Conservation (phyloP, 2,329 filamentous ascomycete genomes). For the Elsinoe australis region DNA sequence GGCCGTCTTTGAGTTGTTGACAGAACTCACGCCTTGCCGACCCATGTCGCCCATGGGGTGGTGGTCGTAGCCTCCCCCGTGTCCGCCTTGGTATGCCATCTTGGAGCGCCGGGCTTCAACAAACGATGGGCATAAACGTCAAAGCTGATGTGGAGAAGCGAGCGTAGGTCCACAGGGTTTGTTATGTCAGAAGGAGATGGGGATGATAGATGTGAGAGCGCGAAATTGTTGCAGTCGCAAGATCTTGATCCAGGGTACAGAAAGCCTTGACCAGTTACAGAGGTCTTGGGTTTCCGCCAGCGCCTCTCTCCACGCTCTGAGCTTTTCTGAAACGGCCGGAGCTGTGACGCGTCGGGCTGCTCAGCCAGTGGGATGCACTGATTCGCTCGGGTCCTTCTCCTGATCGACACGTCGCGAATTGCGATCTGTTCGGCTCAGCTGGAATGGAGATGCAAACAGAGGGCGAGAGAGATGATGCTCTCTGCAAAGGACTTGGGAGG, state of each 20-base stretch:
- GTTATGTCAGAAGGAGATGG: neutral
- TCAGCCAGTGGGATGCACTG: conserved; percentile 6
- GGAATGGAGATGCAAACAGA: neutral
- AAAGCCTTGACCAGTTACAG: neutral
- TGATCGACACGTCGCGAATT: conserved; percentile 12
- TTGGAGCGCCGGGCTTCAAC: conserved; percentile 14
- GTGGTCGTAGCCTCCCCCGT: conserved; percentile 18
- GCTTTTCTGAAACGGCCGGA: conserved; percentile 10
- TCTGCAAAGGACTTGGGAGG: too few species aligned
- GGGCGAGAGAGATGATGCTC: neutral
- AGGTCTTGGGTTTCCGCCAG: too few species aligned
- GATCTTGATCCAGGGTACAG: conserved; percentile 2
- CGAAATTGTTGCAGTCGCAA: neutral
- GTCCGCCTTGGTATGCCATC: conserved; percentile 16
- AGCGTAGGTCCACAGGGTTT: neutral
- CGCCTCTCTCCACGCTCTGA: neutral
- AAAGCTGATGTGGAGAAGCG: conserved; percentile 5
- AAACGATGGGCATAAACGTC: conserved; percentile 9
- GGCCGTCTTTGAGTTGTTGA: neutral
- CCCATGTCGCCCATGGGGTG: conserved; percentile 14
- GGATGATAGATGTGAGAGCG: neutral
- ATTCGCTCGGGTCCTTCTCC: neutral
- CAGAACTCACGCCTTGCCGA: conserved; percentile 12
- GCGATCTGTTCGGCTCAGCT: conserved; percentile 3
- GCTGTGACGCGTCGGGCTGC: conserved; percentile 11